Evolutionary conservation across 768 basidiomycete species (phyloP), one percentile per base, ranked within the genome.

Genomic region (Pleurotus eryngii): DNA sequence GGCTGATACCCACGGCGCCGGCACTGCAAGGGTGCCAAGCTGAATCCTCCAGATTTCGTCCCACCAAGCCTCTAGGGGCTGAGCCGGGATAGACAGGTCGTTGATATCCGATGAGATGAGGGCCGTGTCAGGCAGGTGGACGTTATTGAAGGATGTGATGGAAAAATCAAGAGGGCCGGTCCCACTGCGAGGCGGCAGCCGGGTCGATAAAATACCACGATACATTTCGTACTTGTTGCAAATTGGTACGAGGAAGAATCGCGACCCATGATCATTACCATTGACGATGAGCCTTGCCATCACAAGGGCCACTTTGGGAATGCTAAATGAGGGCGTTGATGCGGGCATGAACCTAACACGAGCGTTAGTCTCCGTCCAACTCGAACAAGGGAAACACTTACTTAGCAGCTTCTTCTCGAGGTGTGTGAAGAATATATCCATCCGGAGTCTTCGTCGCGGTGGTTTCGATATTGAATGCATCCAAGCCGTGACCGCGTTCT

Each of bases 381-480:
- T 17, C 3, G 14, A 6, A 2, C 30, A 50, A 39, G 53, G 14
- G 55, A 49, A 22, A 18, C 26, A 68, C 78, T 57, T 63, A 83
- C 83, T 85, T 85, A 46, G 80, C 76, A 30, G 83, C 83, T 66
- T 83, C 81, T 60, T 82, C 79, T 38, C 78, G 69, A 38, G 82
- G 82, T 0, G 83, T 81, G 59, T 84, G 69, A 37, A 85, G 75
- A 43, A 82, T 72, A 58, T 79, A 84, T 2, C 83, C 83, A 57
- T 77, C 69, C 2, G 68, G 49, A 1, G 76, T 79, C 57, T 74
- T 74, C 0, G 78, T 82, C 9, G 82, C 84, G 12, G 82, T 85
- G 5, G 84, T 85, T 65, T 85, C 83, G 8, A 84, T 76, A 61
- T 85, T 82, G 61, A 81, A 78, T 1, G 82, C 78, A 46, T 84